phyloP scores from a whole-genome alignment of 371 early-diverging fungal species.

The Saksenaea oblongispora region DNA sequence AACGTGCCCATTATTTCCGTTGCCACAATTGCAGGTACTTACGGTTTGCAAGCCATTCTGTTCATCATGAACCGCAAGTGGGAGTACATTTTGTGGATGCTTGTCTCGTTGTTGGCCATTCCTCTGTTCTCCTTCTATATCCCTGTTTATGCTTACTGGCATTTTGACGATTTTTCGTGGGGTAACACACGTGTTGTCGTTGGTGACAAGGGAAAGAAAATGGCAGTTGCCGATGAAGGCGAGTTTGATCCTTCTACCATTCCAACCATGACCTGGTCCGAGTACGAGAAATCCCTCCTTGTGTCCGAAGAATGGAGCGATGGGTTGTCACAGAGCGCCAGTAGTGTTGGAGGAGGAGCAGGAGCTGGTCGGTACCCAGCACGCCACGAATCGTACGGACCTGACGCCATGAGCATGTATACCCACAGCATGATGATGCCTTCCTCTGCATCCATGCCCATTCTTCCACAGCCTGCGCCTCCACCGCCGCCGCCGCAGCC shows the following conservation, averaged over 20 bases:
- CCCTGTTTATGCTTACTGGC: slow-evolving; percentile 92
- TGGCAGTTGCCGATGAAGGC: slow-evolving; percentile 49
- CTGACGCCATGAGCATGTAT: slow-evolving; percentile 26
- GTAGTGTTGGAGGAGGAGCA: slow-evolving; percentile 14
- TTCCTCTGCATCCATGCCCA: slow-evolving; percentile 33
- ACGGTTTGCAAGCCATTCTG: slow-evolving; percentile 83
- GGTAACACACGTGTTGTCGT: slow-evolving; percentile 93
- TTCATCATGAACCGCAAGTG: slow-evolving; percentile 84
- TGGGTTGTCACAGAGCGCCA: slow-evolving; percentile 37
- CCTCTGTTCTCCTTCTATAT: slow-evolving; percentile 83
- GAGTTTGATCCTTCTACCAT: slow-evolving; percentile 58
- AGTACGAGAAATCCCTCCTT: slow-evolving; percentile 80
- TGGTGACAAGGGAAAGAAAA: slow-evolving; percentile 77
- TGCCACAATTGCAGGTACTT: slow-evolving; percentile 74
- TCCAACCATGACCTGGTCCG: slow-evolving; percentile 83
- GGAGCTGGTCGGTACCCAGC: slow-evolving; percentile 3
- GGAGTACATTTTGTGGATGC: slow-evolving; percentile 96
- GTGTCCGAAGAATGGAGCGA: slow-evolving; percentile 49
- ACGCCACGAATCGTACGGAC: neutral
- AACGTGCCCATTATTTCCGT: slow-evolving; percentile 56
- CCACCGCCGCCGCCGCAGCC: slow-evolving; percentile 26
- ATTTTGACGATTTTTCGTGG: slow-evolving; percentile 98
- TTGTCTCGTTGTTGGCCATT: slow-evolving; percentile 84
- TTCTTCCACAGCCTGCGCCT: slow-evolving; percentile 33
- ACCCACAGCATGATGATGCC: slow-evolving; percentile 35